Evolutionary conservation across 176 grass and related monocot species (phyloP), one percentile per base, ranked within the genome.

Genomic region (Poa pratensis): DNA sequence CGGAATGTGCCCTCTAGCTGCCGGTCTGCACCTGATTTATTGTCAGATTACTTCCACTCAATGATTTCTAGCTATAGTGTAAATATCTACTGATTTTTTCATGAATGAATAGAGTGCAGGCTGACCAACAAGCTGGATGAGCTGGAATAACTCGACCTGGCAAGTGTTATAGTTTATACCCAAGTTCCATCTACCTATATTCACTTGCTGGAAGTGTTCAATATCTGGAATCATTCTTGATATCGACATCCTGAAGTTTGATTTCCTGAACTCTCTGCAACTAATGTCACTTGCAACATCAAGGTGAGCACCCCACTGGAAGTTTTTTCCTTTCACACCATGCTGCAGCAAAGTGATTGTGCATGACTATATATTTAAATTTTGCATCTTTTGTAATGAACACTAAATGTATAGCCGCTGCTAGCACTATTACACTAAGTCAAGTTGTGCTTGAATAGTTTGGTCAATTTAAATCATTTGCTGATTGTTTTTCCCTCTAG

Each of bases 111-210:
- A 97, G 95, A 75, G 92, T 97, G 49, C 95, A 97, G 85, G 95
- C 92, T 71, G 90, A 97, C 83, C 95, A 97, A 80, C 92, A 92
- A 84, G 90, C 95, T 73, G 95, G 92, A 1, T 76, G 92, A 90
- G 95, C 92, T 82, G 91, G 95, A 86, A 95, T 92, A 91, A 97
- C 95, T 83, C 85, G 91, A 35, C 95, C 92, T 23, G 95, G 95
- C 82, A 95, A 95, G 45, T 90, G 91, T 84, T 97, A 93, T 70
- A 86, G 95, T 73, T 69, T 97, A 68, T 97, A 95, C 48, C 95
- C 95, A 73, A 77, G 51, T 57, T 90, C 79, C 82, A 73, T 91
- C 23, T 98, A 23, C 85, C 95, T 60, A 48, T 48, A 48, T 0
- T 93, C 90, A 84, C 93, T 97, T 84, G 92, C 89, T 69, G 90